Evolutionary conservation across 768 basidiomycete genomes (phyloP).

Genomic region (Aureoboletus auriporus): DNA sequence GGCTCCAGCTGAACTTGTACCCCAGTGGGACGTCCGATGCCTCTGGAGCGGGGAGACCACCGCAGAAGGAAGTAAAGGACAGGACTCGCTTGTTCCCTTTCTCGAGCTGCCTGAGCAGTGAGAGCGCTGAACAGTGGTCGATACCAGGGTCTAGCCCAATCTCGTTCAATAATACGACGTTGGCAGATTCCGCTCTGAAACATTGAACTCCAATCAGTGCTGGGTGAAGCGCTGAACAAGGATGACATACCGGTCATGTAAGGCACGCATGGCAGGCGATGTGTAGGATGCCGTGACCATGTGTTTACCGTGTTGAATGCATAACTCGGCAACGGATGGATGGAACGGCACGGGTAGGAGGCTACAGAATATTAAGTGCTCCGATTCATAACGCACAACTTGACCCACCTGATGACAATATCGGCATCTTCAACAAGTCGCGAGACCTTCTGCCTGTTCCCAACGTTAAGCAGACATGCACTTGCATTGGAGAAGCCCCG

Average conservation of each 20-base stretch:
- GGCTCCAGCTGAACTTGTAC: slow-evolving; percentile 96
- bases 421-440: slow-evolving; percentile 62
- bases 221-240: not conserved
- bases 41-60: slow-evolving; percentile 81
- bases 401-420: slow-evolving; percentile 74
- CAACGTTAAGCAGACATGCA: slow-evolving; percentile 58
- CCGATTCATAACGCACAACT: not conserved
- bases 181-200: slow-evolving; percentile 55
- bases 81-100: slow-evolving; percentile 50
- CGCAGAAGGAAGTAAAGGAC: slow-evolving; percentile 89
- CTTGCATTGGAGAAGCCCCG: slow-evolving; percentile 46
- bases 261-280: slow-evolving; percentile 65
- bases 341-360: slow-evolving; percentile 80
- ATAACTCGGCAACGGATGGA: slow-evolving; percentile 62
- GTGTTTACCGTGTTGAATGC: slow-evolving; percentile 66
- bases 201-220: not conserved
- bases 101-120: slow-evolving; percentile 53
- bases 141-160: slow-evolving; percentile 89
- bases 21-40: slow-evolving; percentile 58
- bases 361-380: slow-evolving; percentile 36
- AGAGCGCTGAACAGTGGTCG: slow-evolving; percentile 83
- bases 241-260: slow-evolving; percentile 55
- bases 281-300: slow-evolving; percentile 92
- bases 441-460: slow-evolving; percentile 41
- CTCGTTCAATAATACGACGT: slow-evolving; percentile 80